Evolutionary conservation across 2,329 filamentous ascomycete species (phyloP).

Genomic region (Venturia effusa): DNA sequence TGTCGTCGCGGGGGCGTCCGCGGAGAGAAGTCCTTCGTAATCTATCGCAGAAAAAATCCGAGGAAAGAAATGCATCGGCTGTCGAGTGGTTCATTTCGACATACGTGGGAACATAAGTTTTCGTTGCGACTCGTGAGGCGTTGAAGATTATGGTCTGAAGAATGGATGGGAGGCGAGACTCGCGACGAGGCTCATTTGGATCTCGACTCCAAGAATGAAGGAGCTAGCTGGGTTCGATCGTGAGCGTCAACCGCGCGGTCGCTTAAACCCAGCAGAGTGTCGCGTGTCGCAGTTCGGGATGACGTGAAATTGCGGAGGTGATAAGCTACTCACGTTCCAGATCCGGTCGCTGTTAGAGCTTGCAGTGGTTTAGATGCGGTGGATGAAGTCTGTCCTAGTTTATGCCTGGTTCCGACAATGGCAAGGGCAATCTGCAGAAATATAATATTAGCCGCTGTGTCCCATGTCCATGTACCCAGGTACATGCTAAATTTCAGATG

Average conservation of each 20-base stretch:
- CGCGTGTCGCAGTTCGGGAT: not conserved
- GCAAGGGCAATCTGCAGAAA: constrained; percentile 23
- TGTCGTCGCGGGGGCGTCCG: not conserved
- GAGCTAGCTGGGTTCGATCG: not conserved
- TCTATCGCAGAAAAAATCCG: not conserved
- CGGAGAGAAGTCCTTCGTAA: not conserved
- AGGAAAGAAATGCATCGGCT: not conserved
- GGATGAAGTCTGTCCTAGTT: not conserved
- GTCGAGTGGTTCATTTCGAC: not conserved
- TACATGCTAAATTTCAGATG: not conserved
- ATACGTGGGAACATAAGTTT: not conserved
- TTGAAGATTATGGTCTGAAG: not conserved
- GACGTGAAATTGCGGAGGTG: not conserved
- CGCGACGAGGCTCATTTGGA: not conserved
- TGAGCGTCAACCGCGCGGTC: not conserved
- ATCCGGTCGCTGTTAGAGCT: not conserved
- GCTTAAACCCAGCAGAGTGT: too few relatives aligned
- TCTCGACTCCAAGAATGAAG: not conserved
- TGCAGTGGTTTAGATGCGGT: not conserved
- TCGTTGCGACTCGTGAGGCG: not conserved
- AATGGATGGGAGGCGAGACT: not conserved
- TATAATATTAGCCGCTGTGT: not conserved
- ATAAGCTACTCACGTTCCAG: not conserved
- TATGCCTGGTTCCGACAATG: constrained; percentile 22
- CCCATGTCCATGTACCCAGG: not conserved